Evolutionary conservation across 331 rosid species (phyloP).

Genomic region (Prunus yedoensis): DNA sequence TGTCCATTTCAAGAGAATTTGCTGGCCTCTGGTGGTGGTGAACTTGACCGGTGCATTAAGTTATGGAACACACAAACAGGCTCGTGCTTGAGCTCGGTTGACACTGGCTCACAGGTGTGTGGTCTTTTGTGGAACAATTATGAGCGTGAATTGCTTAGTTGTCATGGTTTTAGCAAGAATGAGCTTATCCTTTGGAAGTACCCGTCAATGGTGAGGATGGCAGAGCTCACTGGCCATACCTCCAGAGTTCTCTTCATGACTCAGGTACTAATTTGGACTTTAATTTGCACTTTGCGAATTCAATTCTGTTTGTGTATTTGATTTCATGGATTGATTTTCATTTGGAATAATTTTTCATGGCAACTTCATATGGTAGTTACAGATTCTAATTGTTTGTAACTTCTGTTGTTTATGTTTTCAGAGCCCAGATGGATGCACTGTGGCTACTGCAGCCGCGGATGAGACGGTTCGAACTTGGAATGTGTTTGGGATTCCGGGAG

Average conservation of each 20-base stretch:
- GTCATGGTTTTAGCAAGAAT: constrained; percentile 70
- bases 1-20: constrained; percentile 64
- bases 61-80: constrained; percentile 66
- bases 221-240: constrained; percentile 73
- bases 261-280: constrained; percentile 24
- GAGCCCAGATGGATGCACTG: constrained; percentile 89
- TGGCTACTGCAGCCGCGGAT: constrained; percentile 77
- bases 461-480: constrained; percentile 72
- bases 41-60: constrained; percentile 55
- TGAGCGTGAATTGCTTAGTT: constrained; percentile 76
- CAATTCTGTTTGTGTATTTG: not conserved
- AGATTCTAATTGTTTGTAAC: not conserved
- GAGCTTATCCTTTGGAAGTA: constrained; percentile 83
- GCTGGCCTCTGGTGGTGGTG: constrained; percentile 69
- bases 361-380: not conserved
- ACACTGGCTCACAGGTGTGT: constrained; percentile 73
- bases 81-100: constrained; percentile 57
- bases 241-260: constrained; percentile 76
- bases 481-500: constrained; percentile 74
- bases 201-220: constrained; percentile 85
- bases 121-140: constrained; percentile 72
- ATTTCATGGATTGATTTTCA: no score
- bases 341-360: no score
- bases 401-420: constrained; percentile 11
- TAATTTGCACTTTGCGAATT: not conserved